These are phyloP conservation scores for Hansfordia pulvinata DNA, from an alignment of 2,329 filamentous ascomycete species.

Conservation along the genomic window DNA sequence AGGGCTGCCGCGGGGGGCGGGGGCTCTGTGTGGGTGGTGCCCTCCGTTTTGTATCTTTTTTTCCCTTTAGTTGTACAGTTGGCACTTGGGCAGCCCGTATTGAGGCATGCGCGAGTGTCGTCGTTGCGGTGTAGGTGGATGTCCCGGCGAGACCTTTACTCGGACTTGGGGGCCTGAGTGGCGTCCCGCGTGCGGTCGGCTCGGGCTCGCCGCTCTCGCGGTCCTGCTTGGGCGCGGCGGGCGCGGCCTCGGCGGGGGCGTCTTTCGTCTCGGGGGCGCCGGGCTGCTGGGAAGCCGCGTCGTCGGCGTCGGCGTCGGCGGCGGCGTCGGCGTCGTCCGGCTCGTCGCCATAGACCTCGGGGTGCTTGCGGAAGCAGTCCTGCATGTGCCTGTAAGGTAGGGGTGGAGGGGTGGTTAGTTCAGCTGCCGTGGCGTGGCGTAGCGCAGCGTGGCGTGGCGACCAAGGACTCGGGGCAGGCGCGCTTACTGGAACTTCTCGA, in stretches of 20 bases:
- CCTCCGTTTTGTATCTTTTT: too few relatives aligned
- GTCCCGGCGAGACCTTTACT: too few relatives aligned
- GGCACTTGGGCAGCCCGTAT: too few relatives aligned
- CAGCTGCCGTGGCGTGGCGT: too few relatives aligned
- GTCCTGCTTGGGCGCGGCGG: not conserved
- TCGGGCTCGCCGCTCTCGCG: not conserved
- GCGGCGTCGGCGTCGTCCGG: slow-evolving; percentile 57
- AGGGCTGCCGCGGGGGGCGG: too few relatives aligned
- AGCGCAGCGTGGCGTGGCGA: too few relatives aligned
- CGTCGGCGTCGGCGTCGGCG: slow-evolving; percentile 11
- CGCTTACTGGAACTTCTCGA: slow-evolving; percentile 91
- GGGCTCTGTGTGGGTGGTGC: too few relatives aligned
- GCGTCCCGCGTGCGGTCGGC: not conserved
- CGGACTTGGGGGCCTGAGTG: not conserved
- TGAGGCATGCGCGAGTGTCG: too few relatives aligned
- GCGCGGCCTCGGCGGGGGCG: not conserved
- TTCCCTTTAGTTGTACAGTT: too few relatives aligned
- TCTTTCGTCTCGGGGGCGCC: slow-evolving; percentile 9
- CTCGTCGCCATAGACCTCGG: slow-evolving; percentile 85
- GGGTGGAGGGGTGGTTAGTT: too few relatives aligned
- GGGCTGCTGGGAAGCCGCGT: slow-evolving; percentile 9
- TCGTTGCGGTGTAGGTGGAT: too few relatives aligned
- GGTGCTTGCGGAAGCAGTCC: slow-evolving; percentile 86
- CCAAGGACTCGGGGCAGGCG: too few relatives aligned
- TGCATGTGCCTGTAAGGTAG: slow-evolving; percentile 79